Evolutionary conservation across 1,139 yeast species (phyloP).

Genomic region (Pichia terricola): DNA sequence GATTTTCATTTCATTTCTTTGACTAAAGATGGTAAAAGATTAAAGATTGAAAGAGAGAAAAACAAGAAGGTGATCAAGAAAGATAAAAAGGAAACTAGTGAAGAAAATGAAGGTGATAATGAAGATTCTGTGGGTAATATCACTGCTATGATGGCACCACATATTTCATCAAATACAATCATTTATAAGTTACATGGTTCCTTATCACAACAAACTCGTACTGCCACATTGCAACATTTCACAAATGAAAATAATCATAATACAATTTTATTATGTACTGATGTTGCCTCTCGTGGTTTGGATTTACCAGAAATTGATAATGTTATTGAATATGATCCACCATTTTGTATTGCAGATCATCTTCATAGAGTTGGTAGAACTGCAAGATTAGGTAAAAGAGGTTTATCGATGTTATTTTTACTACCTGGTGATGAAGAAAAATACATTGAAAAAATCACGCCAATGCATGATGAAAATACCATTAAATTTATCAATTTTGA

Average conservation of each 20-base stretch:
- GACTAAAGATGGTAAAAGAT: slow-evolving; percentile 42
- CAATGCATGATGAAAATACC: slow-evolving; percentile 57
- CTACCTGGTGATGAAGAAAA: slow-evolving; percentile 85
- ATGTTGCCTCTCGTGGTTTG: slow-evolving; percentile 94
- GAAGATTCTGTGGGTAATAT: slow-evolving; percentile 12
- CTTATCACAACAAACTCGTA: slow-evolving; percentile 70
- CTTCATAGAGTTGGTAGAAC: slow-evolving; percentile 96
- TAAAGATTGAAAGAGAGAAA: slow-evolving; percentile 22
- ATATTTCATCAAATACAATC: slow-evolving; percentile 35
- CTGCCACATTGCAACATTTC: slow-evolving; percentile 64
- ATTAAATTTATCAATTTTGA: slow-evolving; percentile 42
- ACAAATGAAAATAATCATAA: slow-evolving; percentile 27
- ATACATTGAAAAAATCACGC: slow-evolving; percentile 52
- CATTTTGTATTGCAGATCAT: slow-evolving; percentile 80
- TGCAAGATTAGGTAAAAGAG: slow-evolving; percentile 91
- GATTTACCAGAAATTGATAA: slow-evolving; percentile 94
- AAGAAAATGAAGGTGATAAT: slow-evolving; percentile 23
- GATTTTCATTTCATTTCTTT: slow-evolving; percentile 80
- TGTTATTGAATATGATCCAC: slow-evolving; percentile 90
- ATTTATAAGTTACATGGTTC: slow-evolving; percentile 84
- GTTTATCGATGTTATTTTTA: slow-evolving; percentile 62
- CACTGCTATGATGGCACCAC: slow-evolving; percentile 46
- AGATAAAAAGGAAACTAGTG: slow-evolving; percentile 4
- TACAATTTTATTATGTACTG: slow-evolving; percentile 71
- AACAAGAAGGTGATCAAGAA: slow-evolving; percentile 7